Percentiles rank a stretch among this genome's conserved stretches.
phyloP scores from a whole-genome alignment of 2,329 filamentous ascomycete species.

The Aspergillus sp. region DNA sequence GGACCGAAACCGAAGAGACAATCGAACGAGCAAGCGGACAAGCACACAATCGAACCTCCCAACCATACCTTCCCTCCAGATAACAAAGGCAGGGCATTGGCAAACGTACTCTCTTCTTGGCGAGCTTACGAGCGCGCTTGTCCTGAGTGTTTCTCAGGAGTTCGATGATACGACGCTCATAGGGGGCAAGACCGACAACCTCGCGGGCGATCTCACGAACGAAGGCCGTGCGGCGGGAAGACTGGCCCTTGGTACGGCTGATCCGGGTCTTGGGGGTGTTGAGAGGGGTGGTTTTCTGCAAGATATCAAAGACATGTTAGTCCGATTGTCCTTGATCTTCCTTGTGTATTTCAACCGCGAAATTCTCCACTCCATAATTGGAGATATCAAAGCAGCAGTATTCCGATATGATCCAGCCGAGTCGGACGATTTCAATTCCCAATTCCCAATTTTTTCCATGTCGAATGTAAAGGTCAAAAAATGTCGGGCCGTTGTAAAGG shows the following conservation, averaged over 20 bases:
- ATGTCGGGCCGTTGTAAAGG: not conserved
- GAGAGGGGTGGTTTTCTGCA: constrained; percentile 80
- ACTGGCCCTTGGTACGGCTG: constrained; percentile 87
- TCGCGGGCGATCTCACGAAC: constrained; percentile 98
- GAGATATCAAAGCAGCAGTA: not conserved
- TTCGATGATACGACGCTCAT: constrained; percentile 99
- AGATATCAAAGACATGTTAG: constrained; percentile 45
- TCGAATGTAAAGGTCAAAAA: not conserved
- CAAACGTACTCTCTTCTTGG: constrained; percentile 90
- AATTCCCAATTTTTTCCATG: not conserved
- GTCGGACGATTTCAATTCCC: constrained; percentile 5
- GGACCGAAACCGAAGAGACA: not conserved
- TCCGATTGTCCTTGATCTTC: not conserved
- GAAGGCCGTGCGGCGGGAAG: constrained; percentile 96
- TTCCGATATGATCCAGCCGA: constrained; percentile 5
- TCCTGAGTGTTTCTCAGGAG: constrained; percentile 98
- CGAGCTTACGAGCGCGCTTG: constrained; percentile 98
- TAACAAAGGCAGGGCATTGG: not conserved
- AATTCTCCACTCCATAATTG: not conserved
- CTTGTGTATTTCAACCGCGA: not conserved
- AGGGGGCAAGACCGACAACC: constrained; percentile 90
- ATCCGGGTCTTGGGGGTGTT: constrained; percentile 73
- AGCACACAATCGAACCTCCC: not conserved
- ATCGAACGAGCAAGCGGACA: not conserved
- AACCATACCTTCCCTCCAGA: not conserved